These are phyloP conservation scores for Trichoderma citrinoviride DNA, from an alignment of 2,329 filamentous ascomycete species.

Conservation along the genomic window DNA sequence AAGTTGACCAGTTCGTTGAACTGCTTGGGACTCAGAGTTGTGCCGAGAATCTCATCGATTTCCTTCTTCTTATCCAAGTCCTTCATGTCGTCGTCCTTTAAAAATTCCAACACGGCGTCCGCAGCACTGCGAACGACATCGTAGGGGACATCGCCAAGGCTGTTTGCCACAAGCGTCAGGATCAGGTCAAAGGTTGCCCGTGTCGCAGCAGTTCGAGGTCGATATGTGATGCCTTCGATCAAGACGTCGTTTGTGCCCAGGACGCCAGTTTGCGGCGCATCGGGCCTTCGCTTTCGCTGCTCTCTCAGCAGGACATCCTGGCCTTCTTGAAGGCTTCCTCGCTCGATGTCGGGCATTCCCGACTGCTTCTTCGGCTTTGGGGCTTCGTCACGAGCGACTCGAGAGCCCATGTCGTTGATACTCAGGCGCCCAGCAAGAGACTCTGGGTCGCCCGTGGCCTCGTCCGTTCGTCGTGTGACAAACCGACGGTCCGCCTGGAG, in stretches of 20 bases:
- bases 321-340: conserved; percentile 74
- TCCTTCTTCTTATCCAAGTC: conserved; percentile 99
- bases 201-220: conserved; percentile 86
- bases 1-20: conserved; percentile 97
- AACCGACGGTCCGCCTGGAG: conserved; percentile 99
- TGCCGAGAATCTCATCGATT: conserved; percentile 89
- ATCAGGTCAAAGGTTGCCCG: conserved; percentile 93
- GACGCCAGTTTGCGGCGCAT: conserved; percentile 68
- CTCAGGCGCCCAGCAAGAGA: conserved; percentile 92
- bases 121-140: conserved; percentile 91
- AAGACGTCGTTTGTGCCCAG: conserved; percentile 80
- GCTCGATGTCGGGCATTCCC: conserved; percentile 66
- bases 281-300: conserved; percentile 82
- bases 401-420: conserved; percentile 89
- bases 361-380: conserved; percentile 77
- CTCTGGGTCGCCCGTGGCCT: conserved; percentile 95
- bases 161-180: conserved; percentile 81
- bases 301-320: conserved; percentile 80
- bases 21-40: conserved; percentile 76
- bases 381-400: conserved; percentile 73
- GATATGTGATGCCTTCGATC: conserved; percentile 88
- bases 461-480: conserved; percentile 85
- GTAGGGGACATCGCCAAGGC: conserved; percentile 88
- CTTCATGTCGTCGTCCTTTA: conserved; percentile 95
- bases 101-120: conserved; percentile 82